Evolutionary conservation across 2,329 filamentous ascomycete species (phyloP).

Genomic region (Botrytis elliptica): DNA sequence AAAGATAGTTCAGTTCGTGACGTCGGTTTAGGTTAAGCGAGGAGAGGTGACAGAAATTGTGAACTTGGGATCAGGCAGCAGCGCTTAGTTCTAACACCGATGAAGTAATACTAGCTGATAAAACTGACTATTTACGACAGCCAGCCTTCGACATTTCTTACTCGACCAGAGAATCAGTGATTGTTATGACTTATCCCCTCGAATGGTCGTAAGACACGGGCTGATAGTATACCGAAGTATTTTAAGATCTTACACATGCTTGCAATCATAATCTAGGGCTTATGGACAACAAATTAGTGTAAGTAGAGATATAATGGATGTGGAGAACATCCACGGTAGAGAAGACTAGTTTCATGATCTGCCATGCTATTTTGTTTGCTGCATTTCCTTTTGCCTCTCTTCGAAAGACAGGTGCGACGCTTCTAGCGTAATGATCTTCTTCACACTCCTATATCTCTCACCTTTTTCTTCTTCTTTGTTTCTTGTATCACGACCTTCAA

Average conservation of each 20-base stretch:
- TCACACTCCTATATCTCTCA: background rate
- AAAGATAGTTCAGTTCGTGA: background rate
- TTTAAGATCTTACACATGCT: background rate
- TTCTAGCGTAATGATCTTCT: background rate
- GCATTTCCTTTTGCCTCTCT: background rate
- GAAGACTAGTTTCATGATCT: background rate
- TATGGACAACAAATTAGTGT: background rate
- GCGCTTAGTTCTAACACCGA: background rate
- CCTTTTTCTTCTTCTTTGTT: background rate
- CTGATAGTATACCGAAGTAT: background rate
- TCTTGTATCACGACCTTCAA: background rate
- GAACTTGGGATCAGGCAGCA: background rate
- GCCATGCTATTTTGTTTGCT: background rate
- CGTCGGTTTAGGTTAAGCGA: background rate
- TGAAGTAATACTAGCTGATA: background rate
- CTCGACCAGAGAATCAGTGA: background rate
- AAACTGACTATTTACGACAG: background rate
- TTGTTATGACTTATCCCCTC: too few relatives aligned
- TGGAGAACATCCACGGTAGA: background rate
- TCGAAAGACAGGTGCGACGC: background rate
- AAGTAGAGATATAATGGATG: background rate
- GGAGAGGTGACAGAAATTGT: background rate
- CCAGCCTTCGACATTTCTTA: background rate
- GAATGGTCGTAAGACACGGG: background rate
- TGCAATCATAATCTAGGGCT: background rate